A percentile compares a stretch with the other conserved stretches of the same genome.
Evolutionary conservation across 2,329 filamentous ascomycete genomes (phyloP).

Genomic region (Calonectria ilicicola): DNA sequence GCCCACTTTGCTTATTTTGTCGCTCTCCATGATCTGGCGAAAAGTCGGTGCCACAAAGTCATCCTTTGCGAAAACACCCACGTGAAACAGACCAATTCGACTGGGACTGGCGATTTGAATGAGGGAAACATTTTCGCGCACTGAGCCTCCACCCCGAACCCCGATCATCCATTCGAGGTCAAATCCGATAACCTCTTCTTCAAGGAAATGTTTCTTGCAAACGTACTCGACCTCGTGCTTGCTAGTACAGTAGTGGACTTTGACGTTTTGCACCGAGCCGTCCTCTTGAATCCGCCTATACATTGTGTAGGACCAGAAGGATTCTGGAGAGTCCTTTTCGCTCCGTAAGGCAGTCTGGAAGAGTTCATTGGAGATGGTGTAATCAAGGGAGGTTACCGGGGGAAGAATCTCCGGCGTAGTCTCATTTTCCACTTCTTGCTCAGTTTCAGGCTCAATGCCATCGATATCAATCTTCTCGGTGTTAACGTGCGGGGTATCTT

Average conservation of each 20-base stretch:
- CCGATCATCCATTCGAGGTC: conserved; percentile 86
- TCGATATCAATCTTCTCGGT: conserved; percentile 3
- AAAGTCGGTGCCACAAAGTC: conserved; percentile 79
- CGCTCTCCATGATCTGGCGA: conserved; percentile 77
- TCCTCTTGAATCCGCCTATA: conserved; percentile 67
- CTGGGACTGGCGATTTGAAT: conserved; percentile 85
- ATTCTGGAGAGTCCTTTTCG: conserved; percentile 56
- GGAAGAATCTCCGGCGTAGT: conserved; percentile 23
- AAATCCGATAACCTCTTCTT: conserved; percentile 82
- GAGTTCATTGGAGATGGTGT: conserved; percentile 44
- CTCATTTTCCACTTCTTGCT: background rate
- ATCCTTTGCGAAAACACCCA: conserved; percentile 71
- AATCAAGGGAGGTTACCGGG: conserved; percentile 44
- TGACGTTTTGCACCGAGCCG: conserved; percentile 64
- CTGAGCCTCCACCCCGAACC: conserved; percentile 65
- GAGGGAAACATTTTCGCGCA: conserved; percentile 75
- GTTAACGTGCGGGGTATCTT: conserved; percentile 16
- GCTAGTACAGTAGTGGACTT: conserved; percentile 82
- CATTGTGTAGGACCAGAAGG: conserved; percentile 76
- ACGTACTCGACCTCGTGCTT: conserved; percentile 75
- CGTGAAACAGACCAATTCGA: conserved; percentile 84
- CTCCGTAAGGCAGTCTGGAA: conserved; percentile 60
- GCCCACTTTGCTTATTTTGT: conserved; percentile 78
- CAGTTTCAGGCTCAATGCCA: conserved; percentile 15
- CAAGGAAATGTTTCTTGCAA: conserved; percentile 72